Percentiles rank a stretch among this genome's conserved stretches.
Conservation (phyloP, 1,284 basidiomycete species). For the Phlebopus sp. region DNA sequence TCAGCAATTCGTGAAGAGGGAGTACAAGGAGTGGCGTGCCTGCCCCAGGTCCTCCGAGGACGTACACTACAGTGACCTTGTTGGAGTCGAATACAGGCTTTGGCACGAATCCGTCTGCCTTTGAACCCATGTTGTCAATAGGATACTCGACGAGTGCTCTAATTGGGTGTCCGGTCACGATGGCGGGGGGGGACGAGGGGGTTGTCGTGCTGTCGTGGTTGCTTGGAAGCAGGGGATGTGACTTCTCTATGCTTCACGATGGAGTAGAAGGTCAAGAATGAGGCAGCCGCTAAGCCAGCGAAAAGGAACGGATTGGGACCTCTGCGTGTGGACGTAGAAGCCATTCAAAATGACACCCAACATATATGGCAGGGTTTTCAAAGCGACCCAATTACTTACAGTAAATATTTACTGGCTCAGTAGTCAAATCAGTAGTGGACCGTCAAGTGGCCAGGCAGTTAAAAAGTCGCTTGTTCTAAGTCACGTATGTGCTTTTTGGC, state of each 20-base stretch:
- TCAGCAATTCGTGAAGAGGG: conserved; percentile 9
- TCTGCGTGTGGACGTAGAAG: conserved; percentile 23
- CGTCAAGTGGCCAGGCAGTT: too few relatives aligned
- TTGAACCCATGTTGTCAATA: conserved; percentile 17
- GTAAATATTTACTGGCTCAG: too few relatives aligned
- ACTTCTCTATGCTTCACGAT: conserved; percentile 55
- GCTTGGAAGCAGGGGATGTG: conserved; percentile 57
- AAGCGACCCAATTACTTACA: too few relatives aligned
- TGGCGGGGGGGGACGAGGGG: conserved; percentile 65
- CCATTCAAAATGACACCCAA: conserved; percentile 13
- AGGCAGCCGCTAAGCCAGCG: conserved; percentile 51
- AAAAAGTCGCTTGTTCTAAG: too few relatives aligned
- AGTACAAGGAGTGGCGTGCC: conserved; percentile 44
- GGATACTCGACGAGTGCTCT: conserved; percentile 8
- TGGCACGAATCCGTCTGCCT: neutral
- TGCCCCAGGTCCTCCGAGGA: conserved; percentile 96
- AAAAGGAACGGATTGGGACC: conserved; percentile 64
- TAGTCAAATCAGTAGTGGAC: too few relatives aligned
- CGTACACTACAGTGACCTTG: conserved; percentile 90
- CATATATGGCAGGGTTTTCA: too few relatives aligned
- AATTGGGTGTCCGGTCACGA: conserved; percentile 14
- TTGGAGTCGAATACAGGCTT: conserved; percentile 63
- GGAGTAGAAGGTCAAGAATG: conserved; percentile 55
- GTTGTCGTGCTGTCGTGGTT: conserved; percentile 60
- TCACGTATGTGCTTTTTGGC: neutral